Conservation (phyloP, 2,329 filamentous ascomycete genomes). For the Nothomitra cinnamomea region DNA sequence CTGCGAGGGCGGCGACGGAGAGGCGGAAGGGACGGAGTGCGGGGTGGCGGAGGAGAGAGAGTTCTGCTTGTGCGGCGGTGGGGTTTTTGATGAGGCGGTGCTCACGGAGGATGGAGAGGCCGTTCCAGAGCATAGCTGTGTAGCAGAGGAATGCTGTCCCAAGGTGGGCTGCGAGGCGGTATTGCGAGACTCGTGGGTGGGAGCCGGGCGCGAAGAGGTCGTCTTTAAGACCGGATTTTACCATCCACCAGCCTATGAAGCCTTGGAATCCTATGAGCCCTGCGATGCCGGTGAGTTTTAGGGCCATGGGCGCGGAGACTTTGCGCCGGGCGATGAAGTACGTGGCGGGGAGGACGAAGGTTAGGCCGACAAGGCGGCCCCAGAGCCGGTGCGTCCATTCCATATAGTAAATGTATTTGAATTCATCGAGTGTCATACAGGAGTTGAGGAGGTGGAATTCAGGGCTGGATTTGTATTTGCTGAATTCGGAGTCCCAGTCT, state of each 20-base stretch:
- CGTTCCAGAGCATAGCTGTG: slow-evolving; percentile 82
- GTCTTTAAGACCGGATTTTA: slow-evolving; percentile 87
- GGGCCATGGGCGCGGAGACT: slow-evolving; percentile 63
- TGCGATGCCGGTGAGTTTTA: slow-evolving; percentile 66
- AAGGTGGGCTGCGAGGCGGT: slow-evolving; percentile 77
- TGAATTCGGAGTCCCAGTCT: slow-evolving; percentile 87
- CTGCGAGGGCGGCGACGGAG: slow-evolving; percentile 50
- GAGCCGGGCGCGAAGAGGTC: slow-evolving; percentile 84
- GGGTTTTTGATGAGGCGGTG: slow-evolving; percentile 54
- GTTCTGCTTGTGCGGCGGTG: slow-evolving; percentile 38
- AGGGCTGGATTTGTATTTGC: slow-evolving; percentile 79
- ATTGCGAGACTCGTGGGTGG: slow-evolving; percentile 87
- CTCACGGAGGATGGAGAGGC: slow-evolving; percentile 66
- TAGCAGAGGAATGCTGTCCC: slow-evolving; percentile 87
- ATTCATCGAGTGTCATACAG: slow-evolving; percentile 81
- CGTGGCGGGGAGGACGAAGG: slow-evolving; percentile 71
- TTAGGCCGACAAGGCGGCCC: slow-evolving; percentile 80
- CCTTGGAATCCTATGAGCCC: slow-evolving; percentile 88
- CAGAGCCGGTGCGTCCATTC: slow-evolving; percentile 94
- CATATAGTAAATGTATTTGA: slow-evolving; percentile 99
- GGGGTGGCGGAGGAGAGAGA: slow-evolving; percentile 47
- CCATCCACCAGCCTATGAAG: slow-evolving; percentile 98
- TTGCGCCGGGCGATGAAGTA: slow-evolving; percentile 74
- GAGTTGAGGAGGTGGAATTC: slow-evolving; percentile 88
- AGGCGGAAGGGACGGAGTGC: slow-evolving; percentile 57